phyloP scores from a whole-genome alignment of 441 rosid species.

The Pelargonium citronellum region DNA sequence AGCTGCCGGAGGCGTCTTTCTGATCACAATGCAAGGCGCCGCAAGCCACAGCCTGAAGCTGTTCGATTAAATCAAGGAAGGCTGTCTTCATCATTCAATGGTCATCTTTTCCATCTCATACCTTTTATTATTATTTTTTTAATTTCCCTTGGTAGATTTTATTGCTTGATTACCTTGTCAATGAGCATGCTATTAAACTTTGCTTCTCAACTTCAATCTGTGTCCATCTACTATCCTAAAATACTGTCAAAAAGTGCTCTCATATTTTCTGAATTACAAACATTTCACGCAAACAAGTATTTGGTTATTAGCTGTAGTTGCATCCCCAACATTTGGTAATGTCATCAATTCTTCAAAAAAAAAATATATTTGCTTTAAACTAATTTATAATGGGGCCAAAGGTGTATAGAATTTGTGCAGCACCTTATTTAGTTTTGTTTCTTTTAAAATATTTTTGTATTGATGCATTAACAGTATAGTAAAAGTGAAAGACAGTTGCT shows the following conservation, averaged over 20 bases:
- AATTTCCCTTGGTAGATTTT: neutral
- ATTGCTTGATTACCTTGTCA: neutral
- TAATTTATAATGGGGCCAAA: neutral
- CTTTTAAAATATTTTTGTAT: neutral
- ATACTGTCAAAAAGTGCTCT: neutral
- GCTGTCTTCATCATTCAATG: conserved; percentile 35
- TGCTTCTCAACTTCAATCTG: neutral
- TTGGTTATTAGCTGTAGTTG: neutral
- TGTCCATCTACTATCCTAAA: neutral
- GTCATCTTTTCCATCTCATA: conserved; percentile 25
- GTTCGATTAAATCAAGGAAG: conserved; percentile 43
- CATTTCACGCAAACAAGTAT: neutral
- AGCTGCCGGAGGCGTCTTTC: conserved; percentile 87
- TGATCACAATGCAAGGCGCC: conserved; percentile 94
- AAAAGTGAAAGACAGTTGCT: neutral
- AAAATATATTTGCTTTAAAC: neutral
- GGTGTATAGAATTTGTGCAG: neutral
- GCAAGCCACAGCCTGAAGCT: conserved; percentile 70
- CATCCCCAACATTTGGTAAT: neutral
- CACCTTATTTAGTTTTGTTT: neutral
- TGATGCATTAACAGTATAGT: neutral
- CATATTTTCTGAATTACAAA: neutral
- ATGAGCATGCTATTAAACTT: neutral
- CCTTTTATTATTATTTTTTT: neutral
- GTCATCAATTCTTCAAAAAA: neutral